Conservation (phyloP, 2,329 filamentous ascomycete genomes). For the Cercospora sp. region DNA sequence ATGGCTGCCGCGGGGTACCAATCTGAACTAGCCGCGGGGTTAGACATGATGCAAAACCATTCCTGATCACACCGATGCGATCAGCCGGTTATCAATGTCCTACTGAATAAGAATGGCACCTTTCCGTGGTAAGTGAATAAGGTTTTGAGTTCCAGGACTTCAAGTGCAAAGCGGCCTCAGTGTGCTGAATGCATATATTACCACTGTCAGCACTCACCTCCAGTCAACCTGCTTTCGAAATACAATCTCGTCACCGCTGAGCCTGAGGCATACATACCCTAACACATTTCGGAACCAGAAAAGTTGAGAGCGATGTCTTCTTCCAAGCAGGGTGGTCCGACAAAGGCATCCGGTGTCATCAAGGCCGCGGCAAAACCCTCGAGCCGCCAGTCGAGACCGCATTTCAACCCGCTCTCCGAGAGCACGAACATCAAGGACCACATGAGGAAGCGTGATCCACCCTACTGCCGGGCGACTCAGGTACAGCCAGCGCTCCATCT, state of each 20-base stretch:
- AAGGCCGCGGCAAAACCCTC: background rate
- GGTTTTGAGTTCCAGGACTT: background rate
- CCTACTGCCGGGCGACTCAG: background rate
- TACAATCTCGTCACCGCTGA: background rate
- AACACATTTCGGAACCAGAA: background rate
- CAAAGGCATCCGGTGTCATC: background rate
- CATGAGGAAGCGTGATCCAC: background rate
- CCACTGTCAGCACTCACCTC: background rate
- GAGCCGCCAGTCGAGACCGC: background rate
- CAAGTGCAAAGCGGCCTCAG: background rate
- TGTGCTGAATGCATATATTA: background rate
- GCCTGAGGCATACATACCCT: background rate
- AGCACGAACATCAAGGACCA: background rate
- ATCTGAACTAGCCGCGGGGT: background rate
- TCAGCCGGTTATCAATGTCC: background rate
- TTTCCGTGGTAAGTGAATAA: background rate
- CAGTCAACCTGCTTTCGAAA: background rate
- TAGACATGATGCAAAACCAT: background rate
- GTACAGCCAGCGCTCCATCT: background rate
- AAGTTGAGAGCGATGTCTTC: background rate
- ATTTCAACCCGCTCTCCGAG: background rate
- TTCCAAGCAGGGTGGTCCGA: background rate
- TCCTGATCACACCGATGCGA: background rate
- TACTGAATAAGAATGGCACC: background rate
- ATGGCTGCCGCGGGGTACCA: background rate